A percentile compares a stretch with the other conserved stretches of the same genome.
These are phyloP conservation scores for Fusarium subglutinans DNA, from an alignment of 2,329 filamentous ascomycete species.

Conservation along the genomic window DNA sequence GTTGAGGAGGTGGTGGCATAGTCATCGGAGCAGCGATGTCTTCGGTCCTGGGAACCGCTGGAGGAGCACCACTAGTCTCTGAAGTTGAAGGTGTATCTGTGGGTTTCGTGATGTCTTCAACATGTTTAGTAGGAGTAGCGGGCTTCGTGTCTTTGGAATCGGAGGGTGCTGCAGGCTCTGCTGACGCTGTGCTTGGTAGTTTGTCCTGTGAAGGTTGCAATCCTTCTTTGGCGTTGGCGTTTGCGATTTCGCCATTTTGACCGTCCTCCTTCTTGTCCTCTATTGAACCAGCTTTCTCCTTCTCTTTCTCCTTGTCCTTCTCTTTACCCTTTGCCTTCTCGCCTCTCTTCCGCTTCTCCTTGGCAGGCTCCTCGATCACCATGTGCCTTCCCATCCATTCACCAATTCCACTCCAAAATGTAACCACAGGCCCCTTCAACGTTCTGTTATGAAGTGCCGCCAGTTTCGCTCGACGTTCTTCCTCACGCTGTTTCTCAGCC, in stretches of 20 bases:
- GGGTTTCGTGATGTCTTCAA: conserved; percentile 4
- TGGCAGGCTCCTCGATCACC: conserved; percentile 70
- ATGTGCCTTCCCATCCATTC: conserved; percentile 78
- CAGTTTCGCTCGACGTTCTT: conserved; percentile 82
- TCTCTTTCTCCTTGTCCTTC: conserved; percentile 6
- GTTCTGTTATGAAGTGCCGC: conserved; percentile 89
- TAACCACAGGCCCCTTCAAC: conserved; percentile 87
- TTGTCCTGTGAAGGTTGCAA: conserved; percentile 1
- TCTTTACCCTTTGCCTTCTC: conserved; percentile 47
- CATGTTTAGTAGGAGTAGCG: neutral
- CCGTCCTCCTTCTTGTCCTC: conserved; percentile 23
- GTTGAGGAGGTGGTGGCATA: conserved; percentile 37
- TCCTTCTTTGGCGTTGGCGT: conserved; percentile 22
- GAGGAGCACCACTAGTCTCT: neutral
- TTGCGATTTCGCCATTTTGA: neutral
- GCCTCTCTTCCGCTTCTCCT: conserved; percentile 61
- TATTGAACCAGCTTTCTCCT: conserved; percentile 14
- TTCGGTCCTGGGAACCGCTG: conserved; percentile 12
- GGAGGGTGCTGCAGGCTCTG: neutral
- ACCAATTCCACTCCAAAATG: conserved; percentile 92
- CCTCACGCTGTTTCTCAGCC: conserved; percentile 87
- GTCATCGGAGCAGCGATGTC: conserved; percentile 19
- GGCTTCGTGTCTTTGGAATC: neutral
- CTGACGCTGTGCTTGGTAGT: neutral
- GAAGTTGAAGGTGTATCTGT: neutral